phyloP scores from a whole-genome alignment of 192 early-diverging fungal genomes.

The Coemansia sp. region DNA sequence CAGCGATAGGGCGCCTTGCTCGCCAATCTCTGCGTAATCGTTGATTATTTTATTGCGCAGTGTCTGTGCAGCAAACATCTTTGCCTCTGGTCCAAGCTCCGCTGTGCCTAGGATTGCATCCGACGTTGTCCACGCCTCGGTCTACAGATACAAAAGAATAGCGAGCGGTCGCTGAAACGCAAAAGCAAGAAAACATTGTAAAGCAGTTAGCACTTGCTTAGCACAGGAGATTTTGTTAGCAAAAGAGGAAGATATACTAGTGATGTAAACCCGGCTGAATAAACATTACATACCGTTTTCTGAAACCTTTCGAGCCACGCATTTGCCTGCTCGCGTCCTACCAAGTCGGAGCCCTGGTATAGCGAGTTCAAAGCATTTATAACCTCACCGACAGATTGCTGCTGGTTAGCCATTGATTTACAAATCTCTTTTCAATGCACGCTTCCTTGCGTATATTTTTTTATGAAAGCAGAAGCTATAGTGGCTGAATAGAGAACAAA shows the following conservation, averaged over 20 bases:
- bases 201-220: neutral
- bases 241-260: neutral
- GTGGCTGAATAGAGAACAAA: neutral
- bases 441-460: neutral
- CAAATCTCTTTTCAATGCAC: neutral
- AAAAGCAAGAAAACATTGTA: neutral
- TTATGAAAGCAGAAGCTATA: neutral
- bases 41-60: constrained; percentile 88
- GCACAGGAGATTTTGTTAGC: neutral
- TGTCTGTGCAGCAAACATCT: constrained; percentile 93
- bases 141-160: constrained; percentile 43
- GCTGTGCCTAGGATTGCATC: constrained; percentile 69
- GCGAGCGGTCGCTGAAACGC: neutral
- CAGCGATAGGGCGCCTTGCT: constrained; percentile 60
- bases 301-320: constrained; percentile 85
- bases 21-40: constrained; percentile 77
- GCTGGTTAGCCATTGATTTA: constrained; percentile 20
- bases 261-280: neutral
- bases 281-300: constrained; percentile 66
- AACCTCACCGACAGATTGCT: constrained; percentile 28
- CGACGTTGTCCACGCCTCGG: constrained; percentile 82
- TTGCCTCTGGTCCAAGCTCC: constrained; percentile 58
- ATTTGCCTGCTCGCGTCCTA: constrained; percentile 60
- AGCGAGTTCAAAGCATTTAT: constrained; percentile 45
- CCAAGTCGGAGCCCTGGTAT: constrained; percentile 39